These are phyloP conservation scores for Calonectria ilicicola DNA, from an alignment of 2,329 filamentous ascomycete species.

Conservation along the genomic window DNA sequence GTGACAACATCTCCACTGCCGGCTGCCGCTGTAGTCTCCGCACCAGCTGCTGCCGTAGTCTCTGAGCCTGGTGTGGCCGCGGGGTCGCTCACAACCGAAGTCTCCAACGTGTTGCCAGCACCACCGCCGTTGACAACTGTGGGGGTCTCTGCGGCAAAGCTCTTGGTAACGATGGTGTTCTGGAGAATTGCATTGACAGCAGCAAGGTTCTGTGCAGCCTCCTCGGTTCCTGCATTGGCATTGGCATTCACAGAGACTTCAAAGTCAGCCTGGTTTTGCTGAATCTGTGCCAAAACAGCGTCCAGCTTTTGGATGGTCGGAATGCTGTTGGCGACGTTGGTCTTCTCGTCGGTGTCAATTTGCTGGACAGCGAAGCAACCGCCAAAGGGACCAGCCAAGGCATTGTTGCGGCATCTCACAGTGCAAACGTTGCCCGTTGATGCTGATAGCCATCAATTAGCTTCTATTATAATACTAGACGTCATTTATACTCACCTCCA, in stretches of 20 bases:
- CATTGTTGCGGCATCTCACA: slow-evolving; percentile 69
- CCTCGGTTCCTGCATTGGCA: slow-evolving; percentile 50
- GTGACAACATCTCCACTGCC: not conserved
- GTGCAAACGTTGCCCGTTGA: slow-evolving; percentile 71
- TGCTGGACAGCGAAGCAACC: slow-evolving; percentile 71
- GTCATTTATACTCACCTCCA: slow-evolving; percentile 56
- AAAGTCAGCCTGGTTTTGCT: slow-evolving; percentile 64
- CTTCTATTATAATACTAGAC: not conserved
- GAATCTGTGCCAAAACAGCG: slow-evolving; percentile 60
- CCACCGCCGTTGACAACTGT: slow-evolving; percentile 32
- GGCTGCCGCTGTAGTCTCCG: not conserved
- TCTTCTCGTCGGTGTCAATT: slow-evolving; percentile 54
- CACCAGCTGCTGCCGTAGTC: not conserved
- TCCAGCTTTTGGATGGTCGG: slow-evolving; percentile 58
- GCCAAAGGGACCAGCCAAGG: slow-evolving; percentile 67
- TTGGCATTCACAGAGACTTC: slow-evolving; percentile 54
- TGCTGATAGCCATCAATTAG: slow-evolving; percentile 43
- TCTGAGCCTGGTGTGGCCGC: not conserved
- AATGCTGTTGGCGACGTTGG: slow-evolving; percentile 60
- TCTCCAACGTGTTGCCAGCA: slow-evolving; percentile 14
- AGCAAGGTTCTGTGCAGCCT: slow-evolving; percentile 46
- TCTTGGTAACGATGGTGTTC: slow-evolving; percentile 42
- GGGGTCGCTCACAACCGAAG: not conserved
- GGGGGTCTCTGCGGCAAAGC: slow-evolving; percentile 50
- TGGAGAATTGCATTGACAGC: slow-evolving; percentile 54